phyloP scores from a whole-genome alignment of 495 filamentous ascomycete species.

The Cercophora newfieldiana region DNA sequence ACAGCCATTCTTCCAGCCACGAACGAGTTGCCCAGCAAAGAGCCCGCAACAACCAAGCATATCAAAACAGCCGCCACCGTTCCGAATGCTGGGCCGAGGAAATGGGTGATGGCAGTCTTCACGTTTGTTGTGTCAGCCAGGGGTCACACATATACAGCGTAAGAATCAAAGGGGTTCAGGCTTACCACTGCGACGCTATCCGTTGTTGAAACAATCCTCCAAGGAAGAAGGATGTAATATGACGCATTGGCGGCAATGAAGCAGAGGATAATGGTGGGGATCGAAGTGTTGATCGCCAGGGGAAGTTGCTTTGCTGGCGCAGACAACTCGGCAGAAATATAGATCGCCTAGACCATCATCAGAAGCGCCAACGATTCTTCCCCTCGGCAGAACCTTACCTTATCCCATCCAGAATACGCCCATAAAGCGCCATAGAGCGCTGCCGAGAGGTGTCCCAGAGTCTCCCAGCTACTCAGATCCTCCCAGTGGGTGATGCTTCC shows the following conservation, averaged over 20 bases:
- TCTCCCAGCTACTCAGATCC: slow-evolving; percentile 45
- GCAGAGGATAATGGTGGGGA: slow-evolving; percentile 55
- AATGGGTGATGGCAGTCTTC: slow-evolving; percentile 53
- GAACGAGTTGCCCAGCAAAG: slow-evolving; percentile 57
- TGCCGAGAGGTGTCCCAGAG: slow-evolving; percentile 53
- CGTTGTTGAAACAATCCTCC: slow-evolving; percentile 51
- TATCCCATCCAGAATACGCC: slow-evolving; percentile 63
- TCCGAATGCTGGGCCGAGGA: slow-evolving; percentile 50
- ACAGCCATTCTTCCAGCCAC: slow-evolving; percentile 58
- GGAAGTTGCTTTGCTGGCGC: slow-evolving; percentile 54
- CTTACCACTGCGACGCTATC: slow-evolving; percentile 59
- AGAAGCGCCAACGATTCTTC: not conserved
- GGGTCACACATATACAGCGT: not conserved
- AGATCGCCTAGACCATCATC: slow-evolving; percentile 46
- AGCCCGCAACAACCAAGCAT: slow-evolving; percentile 54
- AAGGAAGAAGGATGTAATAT: slow-evolving; percentile 58
- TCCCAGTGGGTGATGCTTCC: slow-evolving; percentile 53
- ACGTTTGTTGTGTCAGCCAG: slow-evolving; percentile 4
- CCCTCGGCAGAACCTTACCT: slow-evolving; percentile 38
- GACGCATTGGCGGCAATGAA: slow-evolving; percentile 55
- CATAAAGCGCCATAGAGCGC: slow-evolving; percentile 57
- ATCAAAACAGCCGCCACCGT: slow-evolving; percentile 50
- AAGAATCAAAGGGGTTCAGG: slow-evolving; percentile 7
- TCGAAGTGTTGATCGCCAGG: slow-evolving; percentile 54
- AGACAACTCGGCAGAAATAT: slow-evolving; percentile 54